Base-by-base conservation (phyloP, 345 rosid genomes). In the Aegle marmelos region DNA sequence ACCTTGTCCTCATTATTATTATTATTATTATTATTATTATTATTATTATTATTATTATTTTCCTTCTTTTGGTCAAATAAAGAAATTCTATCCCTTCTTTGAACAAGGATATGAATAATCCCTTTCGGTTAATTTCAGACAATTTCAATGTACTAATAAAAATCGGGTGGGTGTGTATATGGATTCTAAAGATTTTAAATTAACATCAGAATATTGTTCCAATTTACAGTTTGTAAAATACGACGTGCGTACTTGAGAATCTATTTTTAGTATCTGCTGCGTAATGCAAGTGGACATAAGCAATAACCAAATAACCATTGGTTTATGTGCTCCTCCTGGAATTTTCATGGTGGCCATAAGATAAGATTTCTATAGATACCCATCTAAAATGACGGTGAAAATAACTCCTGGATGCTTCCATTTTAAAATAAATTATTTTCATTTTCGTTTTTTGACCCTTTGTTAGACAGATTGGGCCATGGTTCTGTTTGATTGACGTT, bases 311-410 rank as follows among this genome's bases (percentile, higher is more conserved):
- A 28, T 62, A 56, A 28, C 70, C 36, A 56, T 70, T 62, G 79
- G 74, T 70, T 45, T 79, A 41, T 58, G n/a, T 21, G 25, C 41
- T 31, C 74, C 76, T 74, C 71, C 65, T 53, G 19, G 41, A 64
- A 2, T 70, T 41, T 77, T 77, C 78, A 78, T 24, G 19, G 56
- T 21, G 8, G 1, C 63, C 59, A 63, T 59, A 65, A 48, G 67
- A 63, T 73, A 56, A 64, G 57, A 71, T 73, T 71, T 45, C 50
- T 22, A 27, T 19, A 50, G 66, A 70, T 74, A 36, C 76, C 76
- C 83, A 58, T 74, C 63, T 16, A 77, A 65, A 62, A 69, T 59
- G 70, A 37, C 30, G n/a, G n/a, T 74, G 78, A 69, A 65, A 41
- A 41, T 10, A 41, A 79, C 27, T 34, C 72, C 83, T 5, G 70